Conservation (phyloP, 257 asterid genomes). For the Solanum sitiens region DNA sequence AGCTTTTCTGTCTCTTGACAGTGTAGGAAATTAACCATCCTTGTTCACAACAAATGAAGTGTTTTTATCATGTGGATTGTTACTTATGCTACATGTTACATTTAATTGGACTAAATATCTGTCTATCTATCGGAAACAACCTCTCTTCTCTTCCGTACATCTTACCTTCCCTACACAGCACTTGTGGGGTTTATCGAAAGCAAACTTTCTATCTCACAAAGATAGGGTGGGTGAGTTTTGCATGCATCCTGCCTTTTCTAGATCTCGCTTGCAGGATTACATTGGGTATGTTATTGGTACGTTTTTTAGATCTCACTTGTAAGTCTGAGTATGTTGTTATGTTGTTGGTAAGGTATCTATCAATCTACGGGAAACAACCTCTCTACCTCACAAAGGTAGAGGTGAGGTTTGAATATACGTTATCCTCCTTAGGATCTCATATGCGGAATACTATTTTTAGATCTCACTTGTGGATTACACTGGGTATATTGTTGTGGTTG, state of each 20-base stretch:
- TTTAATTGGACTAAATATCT: background rate
- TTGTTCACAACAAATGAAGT: constrained; percentile 16
- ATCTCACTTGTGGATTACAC: background rate
- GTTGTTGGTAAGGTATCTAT: background rate
- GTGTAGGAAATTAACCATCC: constrained; percentile 34
- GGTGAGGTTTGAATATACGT: background rate
- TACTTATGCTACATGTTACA: constrained; percentile 5
- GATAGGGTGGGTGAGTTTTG: background rate
- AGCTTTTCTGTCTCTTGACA: constrained; percentile 18
- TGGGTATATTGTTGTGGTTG: background rate
- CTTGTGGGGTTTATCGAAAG: background rate
- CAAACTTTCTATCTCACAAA: background rate
- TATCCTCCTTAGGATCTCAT: background rate
- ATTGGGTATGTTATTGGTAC: too few species aligned
- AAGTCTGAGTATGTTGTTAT: background rate
- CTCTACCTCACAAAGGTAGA: too few species aligned
- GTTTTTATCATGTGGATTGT: constrained; percentile 26
- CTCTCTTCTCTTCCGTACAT: background rate
- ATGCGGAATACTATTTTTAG: too few species aligned
- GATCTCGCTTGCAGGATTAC: too few species aligned
- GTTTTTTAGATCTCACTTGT: too few species aligned
- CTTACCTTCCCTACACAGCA: background rate
- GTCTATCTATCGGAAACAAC: background rate
- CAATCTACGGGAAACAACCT: too few species aligned
- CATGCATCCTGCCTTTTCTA: background rate